Percentiles rank a stretch among this genome's conserved stretches.
These are phyloP conservation scores for Piper betle DNA, from an alignment of 164 flowering plant species.

Conservation along the genomic window DNA sequence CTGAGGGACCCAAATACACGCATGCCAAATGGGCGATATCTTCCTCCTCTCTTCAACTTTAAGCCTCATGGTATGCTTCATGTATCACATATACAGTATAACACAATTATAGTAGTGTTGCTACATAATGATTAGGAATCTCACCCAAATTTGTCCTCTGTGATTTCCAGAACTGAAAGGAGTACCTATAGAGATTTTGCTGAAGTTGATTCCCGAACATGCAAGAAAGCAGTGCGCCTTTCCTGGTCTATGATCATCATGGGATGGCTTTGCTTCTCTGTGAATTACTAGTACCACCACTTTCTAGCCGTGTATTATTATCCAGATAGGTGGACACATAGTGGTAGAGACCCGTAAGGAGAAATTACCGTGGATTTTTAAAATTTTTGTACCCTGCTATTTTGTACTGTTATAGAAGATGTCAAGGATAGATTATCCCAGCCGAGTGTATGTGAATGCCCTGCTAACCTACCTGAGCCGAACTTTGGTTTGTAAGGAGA, in stretches of 20 bases:
- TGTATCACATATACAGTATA: background rate
- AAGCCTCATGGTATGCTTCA: constrained; percentile 40
- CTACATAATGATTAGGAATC: background rate
- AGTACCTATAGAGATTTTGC: constrained; percentile 39
- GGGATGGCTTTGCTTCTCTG: too few relatives aligned
- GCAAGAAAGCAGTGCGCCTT: constrained; percentile 71
- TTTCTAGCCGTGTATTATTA: too few relatives aligned
- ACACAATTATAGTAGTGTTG: background rate
- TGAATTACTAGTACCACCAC: too few relatives aligned
- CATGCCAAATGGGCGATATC: constrained; percentile 55
- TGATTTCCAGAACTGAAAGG: constrained; percentile 46
- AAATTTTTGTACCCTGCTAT: too few relatives aligned
- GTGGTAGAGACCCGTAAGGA: too few relatives aligned
- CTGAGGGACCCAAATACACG: constrained; percentile 57
- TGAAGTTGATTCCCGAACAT: constrained; percentile 62
- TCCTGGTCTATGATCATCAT: constrained; percentile 30
- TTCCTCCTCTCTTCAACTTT: constrained; percentile 67
- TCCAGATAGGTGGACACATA: too few relatives aligned
- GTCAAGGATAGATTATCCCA: too few relatives aligned
- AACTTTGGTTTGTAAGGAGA: too few relatives aligned
- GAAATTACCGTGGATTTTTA: too few relatives aligned
- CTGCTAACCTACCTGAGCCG: too few relatives aligned
- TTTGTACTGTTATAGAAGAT: too few relatives aligned
- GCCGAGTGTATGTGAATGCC: too few relatives aligned
- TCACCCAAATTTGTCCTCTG: background rate